A percentile compares a stretch with the other conserved stretches of the same genome.
phyloP scores from a whole-genome alignment of 768 basidiomycete species.

The Daedaleopsis nitida region DNA sequence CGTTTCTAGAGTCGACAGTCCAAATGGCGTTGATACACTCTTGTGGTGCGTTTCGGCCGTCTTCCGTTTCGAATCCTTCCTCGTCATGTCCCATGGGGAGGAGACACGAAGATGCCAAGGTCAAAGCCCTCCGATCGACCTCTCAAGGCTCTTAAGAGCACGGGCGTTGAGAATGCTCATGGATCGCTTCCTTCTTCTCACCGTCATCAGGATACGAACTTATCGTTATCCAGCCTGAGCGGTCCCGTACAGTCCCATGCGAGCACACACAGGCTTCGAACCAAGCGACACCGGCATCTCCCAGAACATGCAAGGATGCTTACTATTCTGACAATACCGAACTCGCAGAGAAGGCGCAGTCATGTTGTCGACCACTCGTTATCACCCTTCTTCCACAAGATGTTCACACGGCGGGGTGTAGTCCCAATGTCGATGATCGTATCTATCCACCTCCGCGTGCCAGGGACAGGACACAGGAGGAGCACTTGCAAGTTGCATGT shows the following conservation, averaged over 20 bases:
- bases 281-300: not conserved
- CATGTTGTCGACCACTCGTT: not conserved
- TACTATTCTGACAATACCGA: not conserved
- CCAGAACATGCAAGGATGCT: not conserved
- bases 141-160: not conserved
- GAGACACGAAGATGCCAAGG: not conserved
- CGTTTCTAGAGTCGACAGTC: too few species aligned
- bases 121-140: not conserved
- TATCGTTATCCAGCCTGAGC: not conserved
- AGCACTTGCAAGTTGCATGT: not conserved
- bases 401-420: constrained; percentile 11
- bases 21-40: not conserved
- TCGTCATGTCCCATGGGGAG: not conserved
- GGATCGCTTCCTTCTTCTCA: constrained; percentile 4
- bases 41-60: not conserved
- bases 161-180: not conserved
- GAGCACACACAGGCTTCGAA: not conserved
- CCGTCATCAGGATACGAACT: not conserved
- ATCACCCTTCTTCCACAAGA: not conserved
- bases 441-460: not conserved
- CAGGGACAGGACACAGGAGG: not conserved
- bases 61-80: not conserved
- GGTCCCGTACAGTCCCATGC: not conserved
- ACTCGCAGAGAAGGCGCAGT: not conserved
- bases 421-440: constrained; percentile 1